These are phyloP conservation scores for Talaromyces sp. DNA, from an alignment of 2,329 filamentous ascomycete genomes.

Conservation along the genomic window DNA sequence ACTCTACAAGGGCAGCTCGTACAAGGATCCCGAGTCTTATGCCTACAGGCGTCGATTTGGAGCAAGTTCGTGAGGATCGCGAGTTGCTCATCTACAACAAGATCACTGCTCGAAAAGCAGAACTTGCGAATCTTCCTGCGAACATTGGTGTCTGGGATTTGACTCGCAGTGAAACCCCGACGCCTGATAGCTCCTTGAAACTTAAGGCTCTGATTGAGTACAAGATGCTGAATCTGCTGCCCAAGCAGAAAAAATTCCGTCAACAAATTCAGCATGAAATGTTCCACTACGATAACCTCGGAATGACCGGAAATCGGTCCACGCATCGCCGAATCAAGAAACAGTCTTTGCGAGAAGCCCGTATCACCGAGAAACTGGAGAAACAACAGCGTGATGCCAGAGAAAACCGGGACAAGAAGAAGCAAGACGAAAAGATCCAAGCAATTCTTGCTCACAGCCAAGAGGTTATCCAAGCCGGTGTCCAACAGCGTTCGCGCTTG, in stretches of 20 bases:
- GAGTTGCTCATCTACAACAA: conserved; percentile 87
- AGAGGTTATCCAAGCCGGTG: conserved; percentile 66
- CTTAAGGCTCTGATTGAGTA: conserved; percentile 90
- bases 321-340: conserved; percentile 95
- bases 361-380: conserved; percentile 97
- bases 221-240: conserved; percentile 81
- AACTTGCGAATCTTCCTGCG: conserved; percentile 76
- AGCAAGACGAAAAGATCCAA: conserved; percentile 85
- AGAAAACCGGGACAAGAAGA: conserved; percentile 96
- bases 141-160: conserved; percentile 86
- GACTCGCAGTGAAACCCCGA: conserved; percentile 59
- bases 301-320: conserved; percentile 92
- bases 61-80: conserved; percentile 77
- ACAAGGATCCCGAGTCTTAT: conserved; percentile 81
- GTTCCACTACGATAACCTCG: conserved; percentile 91
- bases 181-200: conserved; percentile 77
- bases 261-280: conserved; percentile 86
- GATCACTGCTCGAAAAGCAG: conserved; percentile 75
- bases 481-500: conserved; percentile 65
- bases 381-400: conserved; percentile 97
- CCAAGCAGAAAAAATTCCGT: conserved; percentile 79
- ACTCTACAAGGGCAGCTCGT: conserved; percentile 69
- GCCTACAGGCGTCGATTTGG: conserved; percentile 80
- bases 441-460: conserved; percentile 77
- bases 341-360: conserved; percentile 87